Conservation (phyloP, 371 early-diverging fungal genomes). For the Mucor velutinosus region DNA sequence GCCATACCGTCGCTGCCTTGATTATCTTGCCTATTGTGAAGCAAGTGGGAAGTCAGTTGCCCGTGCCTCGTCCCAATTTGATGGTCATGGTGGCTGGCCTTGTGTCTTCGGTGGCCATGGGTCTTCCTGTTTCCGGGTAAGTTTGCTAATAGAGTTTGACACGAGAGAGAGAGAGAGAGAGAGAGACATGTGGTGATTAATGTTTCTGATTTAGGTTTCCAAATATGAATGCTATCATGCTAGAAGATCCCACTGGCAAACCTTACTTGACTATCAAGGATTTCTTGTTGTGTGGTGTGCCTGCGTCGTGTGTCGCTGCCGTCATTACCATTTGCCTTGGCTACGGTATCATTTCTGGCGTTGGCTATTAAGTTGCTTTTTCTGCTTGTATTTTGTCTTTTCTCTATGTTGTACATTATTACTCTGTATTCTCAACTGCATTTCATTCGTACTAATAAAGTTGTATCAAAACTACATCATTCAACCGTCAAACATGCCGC, state of each 20-base stretch:
- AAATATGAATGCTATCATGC: constrained; percentile 94
- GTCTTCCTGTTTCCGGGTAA: constrained; percentile 89
- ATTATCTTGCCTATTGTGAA: constrained; percentile 84
- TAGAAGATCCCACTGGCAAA: constrained; percentile 88
- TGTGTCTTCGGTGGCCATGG: constrained; percentile 54
- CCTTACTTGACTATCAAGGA: constrained; percentile 84
- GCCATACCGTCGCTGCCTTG: constrained; percentile 92
- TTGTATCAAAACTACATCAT: neutral
- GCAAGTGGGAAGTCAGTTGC: constrained; percentile 72
- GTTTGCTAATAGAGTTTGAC: neutral
- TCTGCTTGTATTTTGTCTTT: neutral
- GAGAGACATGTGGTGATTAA: neutral
- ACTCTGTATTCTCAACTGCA: neutral
- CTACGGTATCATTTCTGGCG: constrained; percentile 65
- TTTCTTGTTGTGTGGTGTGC: constrained; percentile 86
- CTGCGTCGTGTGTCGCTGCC: constrained; percentile 67
- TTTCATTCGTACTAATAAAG: neutral
- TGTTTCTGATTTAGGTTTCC: constrained; percentile 46
- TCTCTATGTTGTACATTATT: neutral
- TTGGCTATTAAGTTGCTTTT: constrained; percentile 45
- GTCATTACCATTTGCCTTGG: constrained; percentile 76
- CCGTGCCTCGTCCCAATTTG: constrained; percentile 82
- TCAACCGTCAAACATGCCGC: too few relatives aligned
- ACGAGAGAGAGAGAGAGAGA: too few relatives aligned
- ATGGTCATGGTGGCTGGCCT: constrained; percentile 80